Conservation (phyloP, 805 yeast species). For the Metschnikowia anglica region DNA sequence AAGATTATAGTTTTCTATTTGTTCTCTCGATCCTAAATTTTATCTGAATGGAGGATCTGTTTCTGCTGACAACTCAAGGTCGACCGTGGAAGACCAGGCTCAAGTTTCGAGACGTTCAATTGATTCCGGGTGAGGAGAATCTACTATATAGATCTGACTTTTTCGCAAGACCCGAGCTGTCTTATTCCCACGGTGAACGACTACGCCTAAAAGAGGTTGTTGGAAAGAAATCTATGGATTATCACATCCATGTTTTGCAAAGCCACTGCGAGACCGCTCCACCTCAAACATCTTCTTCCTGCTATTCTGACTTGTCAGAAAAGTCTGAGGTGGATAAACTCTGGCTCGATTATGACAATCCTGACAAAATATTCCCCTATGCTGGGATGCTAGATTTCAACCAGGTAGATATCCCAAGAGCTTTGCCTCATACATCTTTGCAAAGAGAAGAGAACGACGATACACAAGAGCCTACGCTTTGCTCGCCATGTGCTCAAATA, state of each 20-base stretch:
- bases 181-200: background rate
- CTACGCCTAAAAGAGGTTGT: background rate
- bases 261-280: background rate
- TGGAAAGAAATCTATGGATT: background rate
- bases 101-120: background rate
- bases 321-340: background rate
- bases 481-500: background rate
- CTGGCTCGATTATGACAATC: background rate
- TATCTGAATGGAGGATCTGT: background rate
- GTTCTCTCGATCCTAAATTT: too few relatives aligned
- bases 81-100: background rate
- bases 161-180: background rate
- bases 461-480: background rate
- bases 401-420: background rate
- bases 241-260: background rate
- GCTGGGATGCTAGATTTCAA: constrained; percentile 4
- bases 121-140: background rate
- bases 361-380: constrained; percentile 7
- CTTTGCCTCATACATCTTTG: background rate
- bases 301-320: background rate
- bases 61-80: background rate
- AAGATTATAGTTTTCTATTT: too few relatives aligned
- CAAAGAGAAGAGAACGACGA: too few relatives aligned
- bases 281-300: background rate
- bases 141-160: background rate